Percentiles rank a stretch among this genome's conserved stretches.
Evolutionary conservation across 1,139 yeast species (phyloP).

Genomic region (Schwanniomyces etchellsii): DNA sequence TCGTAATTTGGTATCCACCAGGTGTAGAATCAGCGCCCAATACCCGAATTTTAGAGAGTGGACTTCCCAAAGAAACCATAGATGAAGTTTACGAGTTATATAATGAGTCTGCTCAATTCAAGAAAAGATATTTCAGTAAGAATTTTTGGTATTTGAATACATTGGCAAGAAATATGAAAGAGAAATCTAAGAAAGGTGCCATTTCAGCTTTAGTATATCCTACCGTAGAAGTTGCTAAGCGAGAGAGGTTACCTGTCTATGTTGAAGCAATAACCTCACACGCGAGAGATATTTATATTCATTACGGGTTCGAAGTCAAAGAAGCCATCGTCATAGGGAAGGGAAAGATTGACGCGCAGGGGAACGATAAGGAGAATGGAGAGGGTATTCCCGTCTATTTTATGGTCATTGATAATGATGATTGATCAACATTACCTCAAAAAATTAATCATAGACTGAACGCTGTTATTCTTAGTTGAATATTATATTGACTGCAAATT

Average conservation of each 20-base stretch:
- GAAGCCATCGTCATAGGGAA: constrained; percentile 4
- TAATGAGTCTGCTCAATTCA: no score
- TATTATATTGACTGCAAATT: no score
- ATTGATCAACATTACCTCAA: no score
- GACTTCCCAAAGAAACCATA: constrained; percentile 1
- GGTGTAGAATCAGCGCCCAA: constrained; percentile 2
- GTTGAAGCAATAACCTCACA: constrained; percentile 7
- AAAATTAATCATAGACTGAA: no score
- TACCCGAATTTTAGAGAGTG: no score
- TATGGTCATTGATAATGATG: no score
- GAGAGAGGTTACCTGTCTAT: constrained; percentile 4
- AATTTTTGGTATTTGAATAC: constrained; percentile 7
- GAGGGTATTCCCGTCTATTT: constrained; percentile 3
- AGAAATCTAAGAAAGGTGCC: constrained; percentile 5
- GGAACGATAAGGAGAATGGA: constrained; percentile 2
- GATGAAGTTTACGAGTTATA: no score
- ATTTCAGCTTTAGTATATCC: constrained; percentile 6
- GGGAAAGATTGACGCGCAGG: constrained; percentile 1
- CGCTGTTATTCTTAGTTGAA: no score
- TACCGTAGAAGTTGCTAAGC: constrained; percentile 4
- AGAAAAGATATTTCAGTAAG: constrained; percentile 3
- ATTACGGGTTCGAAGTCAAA: constrained; percentile 7
- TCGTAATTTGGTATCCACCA: constrained; percentile 9
- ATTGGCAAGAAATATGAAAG: constrained; percentile 6
- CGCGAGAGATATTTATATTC: constrained; percentile 7